A percentile compares a stretch with the other conserved stretches of the same genome.
phyloP scores from a whole-genome alignment of 305 asterid genomes.

The Nicotiana rustica region DNA sequence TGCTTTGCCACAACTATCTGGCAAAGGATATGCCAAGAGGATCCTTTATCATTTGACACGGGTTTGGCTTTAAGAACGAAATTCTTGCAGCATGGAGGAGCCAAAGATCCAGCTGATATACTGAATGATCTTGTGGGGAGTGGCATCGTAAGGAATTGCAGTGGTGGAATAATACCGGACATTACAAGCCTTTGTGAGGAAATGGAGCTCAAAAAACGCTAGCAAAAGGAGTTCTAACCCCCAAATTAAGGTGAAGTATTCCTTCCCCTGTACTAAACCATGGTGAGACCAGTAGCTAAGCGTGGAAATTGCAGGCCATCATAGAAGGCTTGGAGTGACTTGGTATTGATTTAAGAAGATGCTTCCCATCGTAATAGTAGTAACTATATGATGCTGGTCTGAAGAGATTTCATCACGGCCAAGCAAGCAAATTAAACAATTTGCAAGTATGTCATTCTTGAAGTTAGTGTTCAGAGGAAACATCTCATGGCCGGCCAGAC shows the following conservation, averaged over 20 bases:
- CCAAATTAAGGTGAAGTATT: not conserved
- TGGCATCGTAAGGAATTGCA: conserved; percentile 48
- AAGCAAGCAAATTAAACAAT: conserved; percentile 17
- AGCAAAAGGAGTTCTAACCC: conserved; percentile 8
- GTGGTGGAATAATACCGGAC: conserved; percentile 81
- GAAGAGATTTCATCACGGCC: conserved; percentile 3
- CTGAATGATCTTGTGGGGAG: conserved; percentile 79
- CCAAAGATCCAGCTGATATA: conserved; percentile 81
- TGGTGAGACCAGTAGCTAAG: not conserved
- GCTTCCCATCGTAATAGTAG: not conserved
- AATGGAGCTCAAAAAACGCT: conserved; percentile 56
- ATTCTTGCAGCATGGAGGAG: conserved; percentile 92
- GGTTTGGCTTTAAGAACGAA: conserved; percentile 81
- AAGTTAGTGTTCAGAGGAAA: conserved; percentile 17
- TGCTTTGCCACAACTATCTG: conserved; percentile 90
- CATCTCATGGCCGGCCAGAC: not conserved
- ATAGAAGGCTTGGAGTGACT: not conserved
- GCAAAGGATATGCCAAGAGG: conserved; percentile 73
- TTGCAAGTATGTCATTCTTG: conserved; percentile 3
- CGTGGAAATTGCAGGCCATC: not conserved
- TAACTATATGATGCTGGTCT: conserved; percentile 6
- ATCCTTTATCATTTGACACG: conserved; percentile 76
- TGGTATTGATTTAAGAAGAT: not conserved
- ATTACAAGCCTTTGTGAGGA: conserved; percentile 68
- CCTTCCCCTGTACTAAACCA: conserved; percentile 6